Evolutionary conservation across 192 early-diverging fungal genomes (phyloP), one percentile per base, ranked within the genome.

Genomic region (Pilobolus umbonatus): DNA sequence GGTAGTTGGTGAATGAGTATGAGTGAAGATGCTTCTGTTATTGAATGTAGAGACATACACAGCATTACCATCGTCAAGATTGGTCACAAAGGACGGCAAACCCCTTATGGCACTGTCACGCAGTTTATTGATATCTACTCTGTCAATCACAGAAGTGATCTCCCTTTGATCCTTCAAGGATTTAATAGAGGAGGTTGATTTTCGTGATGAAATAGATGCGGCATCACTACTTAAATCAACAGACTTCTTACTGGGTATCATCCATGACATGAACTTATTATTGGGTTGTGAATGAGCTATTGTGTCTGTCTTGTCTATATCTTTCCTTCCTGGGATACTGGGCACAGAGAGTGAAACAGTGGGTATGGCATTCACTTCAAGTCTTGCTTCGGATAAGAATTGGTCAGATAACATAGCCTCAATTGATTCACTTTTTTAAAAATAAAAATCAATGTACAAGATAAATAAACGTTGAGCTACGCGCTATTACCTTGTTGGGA

Each of bases 371-470:
- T 52, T 51, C 11, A 52, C 36, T 24, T 42, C 35, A 26, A 40
- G 22, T 14, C 30, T 55, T 17, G 76, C 60, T 19, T 61, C 62
- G 12, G 71, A 75, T n/a, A 59, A 65, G n/a, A 82, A 68, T 39
- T 75, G 54, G 5, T 76, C 75, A 7, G 69, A 66, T 45, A 82
- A 79, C 55, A 82, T 49, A 12, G 60, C 55, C 38, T 82, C 77
- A n/a, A 82, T 76, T 8, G 75, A 68, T 56, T 75, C 73, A 42
- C 80, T 80, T 4, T 28, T 21, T 47, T 32, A 28, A 57, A 10
- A 55, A 28, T 3, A 55, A 39, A 7, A 43, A 14, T 32, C 35
- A 44, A 26, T 4, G 11, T 36, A 31, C 29, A 28, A 15, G n/a
- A 5, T 34, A 25, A 38, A 25, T 17, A 8, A 32, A 0, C 17